These are phyloP conservation scores for Phyllosticta capitalensis DNA, from an alignment of 2,329 filamentous ascomycete genomes.

Conservation along the genomic window DNA sequence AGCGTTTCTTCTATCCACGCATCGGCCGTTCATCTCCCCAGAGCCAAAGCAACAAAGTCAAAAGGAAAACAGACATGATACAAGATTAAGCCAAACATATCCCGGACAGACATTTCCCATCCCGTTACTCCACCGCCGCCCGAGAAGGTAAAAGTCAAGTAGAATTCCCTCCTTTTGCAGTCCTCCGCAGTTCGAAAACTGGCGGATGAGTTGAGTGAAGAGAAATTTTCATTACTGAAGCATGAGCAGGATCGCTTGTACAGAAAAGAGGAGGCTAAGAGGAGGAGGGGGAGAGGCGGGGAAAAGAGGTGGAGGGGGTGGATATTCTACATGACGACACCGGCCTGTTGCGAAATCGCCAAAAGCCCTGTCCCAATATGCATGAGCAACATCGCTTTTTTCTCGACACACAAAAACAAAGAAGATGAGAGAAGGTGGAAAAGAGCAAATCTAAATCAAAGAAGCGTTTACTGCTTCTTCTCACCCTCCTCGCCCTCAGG, in stretches of 20 bases:
- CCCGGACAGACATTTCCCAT: not conserved
- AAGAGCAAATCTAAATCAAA: not conserved
- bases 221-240: not conserved
- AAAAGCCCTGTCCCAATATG: constrained; percentile 2
- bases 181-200: not conserved
- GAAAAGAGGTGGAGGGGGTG: not conserved
- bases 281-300: not conserved
- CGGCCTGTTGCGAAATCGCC: not conserved
- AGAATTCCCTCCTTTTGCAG: not conserved
- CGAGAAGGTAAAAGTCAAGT: not conserved
- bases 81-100: not conserved
- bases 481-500: constrained; percentile 10
- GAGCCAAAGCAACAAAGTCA: not conserved
- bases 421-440: not conserved
- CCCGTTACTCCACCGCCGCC: not conserved
- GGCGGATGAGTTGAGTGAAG: not conserved
- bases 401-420: constrained; percentile 3
- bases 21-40: not conserved
- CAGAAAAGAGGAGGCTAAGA: not conserved
- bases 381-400: constrained; percentile 12
- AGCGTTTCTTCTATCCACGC: not conserved
- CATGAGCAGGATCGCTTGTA: not conserved
- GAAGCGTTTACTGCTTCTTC: constrained; percentile 10
- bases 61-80: not conserved
- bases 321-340: constrained; percentile 10